Percentiles rank a stretch among this genome's conserved stretches.
These are phyloP conservation scores for Cicer judaicum DNA, from an alignment of 306 rosid genomes.

Conservation along the genomic window DNA sequence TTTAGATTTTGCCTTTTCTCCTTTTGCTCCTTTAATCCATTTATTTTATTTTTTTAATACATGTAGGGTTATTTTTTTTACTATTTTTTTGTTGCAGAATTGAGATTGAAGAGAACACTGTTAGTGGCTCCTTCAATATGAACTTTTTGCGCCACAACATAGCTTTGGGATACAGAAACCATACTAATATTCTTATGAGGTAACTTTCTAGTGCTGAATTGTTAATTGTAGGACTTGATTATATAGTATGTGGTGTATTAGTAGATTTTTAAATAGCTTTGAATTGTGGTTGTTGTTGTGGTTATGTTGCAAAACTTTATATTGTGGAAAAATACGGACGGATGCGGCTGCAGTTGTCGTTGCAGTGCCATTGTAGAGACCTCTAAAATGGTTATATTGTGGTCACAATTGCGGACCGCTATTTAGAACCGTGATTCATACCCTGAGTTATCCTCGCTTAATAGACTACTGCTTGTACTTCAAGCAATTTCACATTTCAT, in stretches of 20 bases:
- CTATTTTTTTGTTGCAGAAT: constrained; percentile 59
- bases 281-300: too few species aligned
- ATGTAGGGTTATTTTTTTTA: constrained; percentile 19
- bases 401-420: too few species aligned
- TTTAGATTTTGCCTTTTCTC: constrained; percentile 13
- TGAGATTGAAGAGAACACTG: constrained; percentile 85
- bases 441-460: constrained; percentile 4
- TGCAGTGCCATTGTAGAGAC: too few species aligned
- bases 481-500: constrained; percentile 13
- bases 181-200: constrained; percentile 84
- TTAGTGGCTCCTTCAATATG: constrained; percentile 93
- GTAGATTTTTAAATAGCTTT: background rate
- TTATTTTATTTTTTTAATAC: background rate
- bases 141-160: constrained; percentile 77
- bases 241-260: constrained; percentile 11
- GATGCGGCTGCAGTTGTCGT: too few species aligned
- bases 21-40: background rate
- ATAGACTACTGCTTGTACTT: constrained; percentile 1
- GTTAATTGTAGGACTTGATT: constrained; percentile 21
- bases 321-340: too few species aligned
- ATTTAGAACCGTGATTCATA: too few species aligned
- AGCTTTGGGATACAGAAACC: constrained; percentile 86
- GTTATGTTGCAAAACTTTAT: too few species aligned
- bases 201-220: constrained; percentile 41
- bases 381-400: too few species aligned